A percentile compares a stretch with the other conserved stretches of the same genome.
phyloP scores from a whole-genome alignment of 441 rosid genomes.

The Populus hybrid region DNA sequence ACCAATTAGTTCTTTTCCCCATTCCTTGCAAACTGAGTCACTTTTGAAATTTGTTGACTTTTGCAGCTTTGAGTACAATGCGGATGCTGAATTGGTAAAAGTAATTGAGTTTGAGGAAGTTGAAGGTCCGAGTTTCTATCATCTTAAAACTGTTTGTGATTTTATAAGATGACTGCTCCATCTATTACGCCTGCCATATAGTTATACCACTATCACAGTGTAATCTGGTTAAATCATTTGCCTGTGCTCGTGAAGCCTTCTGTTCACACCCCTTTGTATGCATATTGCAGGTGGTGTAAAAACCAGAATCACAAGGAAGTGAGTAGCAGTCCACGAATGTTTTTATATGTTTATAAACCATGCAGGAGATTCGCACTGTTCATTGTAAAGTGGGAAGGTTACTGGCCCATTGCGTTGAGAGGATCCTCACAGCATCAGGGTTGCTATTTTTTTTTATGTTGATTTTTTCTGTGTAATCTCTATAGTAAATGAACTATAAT shows the following conservation, averaged over 20 bases:
- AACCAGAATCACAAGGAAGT: constrained; percentile 65
- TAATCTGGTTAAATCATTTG: background rate
- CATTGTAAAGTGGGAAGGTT: constrained; percentile 27
- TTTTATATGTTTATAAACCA: constrained; percentile 24
- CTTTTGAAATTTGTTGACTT: background rate
- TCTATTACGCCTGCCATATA: background rate
- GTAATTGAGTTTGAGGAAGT: constrained; percentile 77
- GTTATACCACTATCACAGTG: background rate
- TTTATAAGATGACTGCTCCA: background rate
- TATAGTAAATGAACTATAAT: constrained; percentile 7
- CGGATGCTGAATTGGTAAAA: constrained; percentile 69
- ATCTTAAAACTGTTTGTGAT: background rate
- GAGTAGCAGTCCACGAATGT: constrained; percentile 19
- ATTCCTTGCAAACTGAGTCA: background rate
- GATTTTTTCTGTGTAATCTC: background rate
- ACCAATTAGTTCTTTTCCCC: background rate
- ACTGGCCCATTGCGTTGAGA: constrained; percentile 1
- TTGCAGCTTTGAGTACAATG: constrained; percentile 76
- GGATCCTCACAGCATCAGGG: background rate
- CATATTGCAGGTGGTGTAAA: constrained; percentile 65
- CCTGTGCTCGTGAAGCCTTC: constrained; percentile 24
- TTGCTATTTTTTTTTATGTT: constrained; percentile 7
- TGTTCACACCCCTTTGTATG: constrained; percentile 1
- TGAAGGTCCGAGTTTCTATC: constrained; percentile 47
- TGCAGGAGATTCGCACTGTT: constrained; percentile 8